phyloP scores from a whole-genome alignment of 768 basidiomycete species.

The Kwoniella newhampshirensis region DNA sequence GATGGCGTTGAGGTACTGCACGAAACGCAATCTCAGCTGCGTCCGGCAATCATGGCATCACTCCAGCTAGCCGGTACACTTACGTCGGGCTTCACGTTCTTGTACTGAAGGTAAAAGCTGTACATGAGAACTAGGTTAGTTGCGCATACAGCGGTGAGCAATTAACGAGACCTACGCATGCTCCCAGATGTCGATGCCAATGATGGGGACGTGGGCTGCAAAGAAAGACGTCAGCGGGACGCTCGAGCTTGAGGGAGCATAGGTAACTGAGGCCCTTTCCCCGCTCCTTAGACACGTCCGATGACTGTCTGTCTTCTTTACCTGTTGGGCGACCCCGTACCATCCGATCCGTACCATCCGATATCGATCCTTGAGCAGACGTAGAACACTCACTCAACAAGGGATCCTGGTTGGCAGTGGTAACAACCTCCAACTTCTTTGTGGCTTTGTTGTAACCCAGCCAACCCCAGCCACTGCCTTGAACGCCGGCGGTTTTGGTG shows the following conservation, averaged over 20 bases:
- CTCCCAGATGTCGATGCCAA: slow-evolving; percentile 94
- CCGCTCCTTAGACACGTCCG: background rate
- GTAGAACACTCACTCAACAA: slow-evolving; percentile 61
- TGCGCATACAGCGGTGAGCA: slow-evolving; percentile 22
- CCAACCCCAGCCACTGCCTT: slow-evolving; percentile 97
- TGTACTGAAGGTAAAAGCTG: slow-evolving; percentile 84
- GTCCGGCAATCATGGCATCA: background rate
- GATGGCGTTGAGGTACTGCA: slow-evolving; percentile 86
- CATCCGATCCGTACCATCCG: background rate
- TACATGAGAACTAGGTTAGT: slow-evolving; percentile 59
- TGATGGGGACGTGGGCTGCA: slow-evolving; percentile 74
- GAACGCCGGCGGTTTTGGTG: slow-evolving; percentile 76
- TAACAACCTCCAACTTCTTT: slow-evolving; percentile 81
- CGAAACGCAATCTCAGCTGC: too few species aligned
- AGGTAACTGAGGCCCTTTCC: too few species aligned
- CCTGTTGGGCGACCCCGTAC: background rate
- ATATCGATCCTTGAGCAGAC: background rate
- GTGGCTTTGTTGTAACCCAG: slow-evolving; percentile 69
- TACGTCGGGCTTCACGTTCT: slow-evolving; percentile 90
- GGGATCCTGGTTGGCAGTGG: slow-evolving; percentile 96
- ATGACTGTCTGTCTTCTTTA: background rate
- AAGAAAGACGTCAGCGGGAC: background rate
- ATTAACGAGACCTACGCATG: slow-evolving; percentile 64
- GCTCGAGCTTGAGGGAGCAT: too few species aligned
- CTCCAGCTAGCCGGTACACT: slow-evolving; percentile 53